These are phyloP conservation scores for Termitomyces sp. DNA, from an alignment of 768 basidiomycete genomes.

Conservation along the genomic window DNA sequence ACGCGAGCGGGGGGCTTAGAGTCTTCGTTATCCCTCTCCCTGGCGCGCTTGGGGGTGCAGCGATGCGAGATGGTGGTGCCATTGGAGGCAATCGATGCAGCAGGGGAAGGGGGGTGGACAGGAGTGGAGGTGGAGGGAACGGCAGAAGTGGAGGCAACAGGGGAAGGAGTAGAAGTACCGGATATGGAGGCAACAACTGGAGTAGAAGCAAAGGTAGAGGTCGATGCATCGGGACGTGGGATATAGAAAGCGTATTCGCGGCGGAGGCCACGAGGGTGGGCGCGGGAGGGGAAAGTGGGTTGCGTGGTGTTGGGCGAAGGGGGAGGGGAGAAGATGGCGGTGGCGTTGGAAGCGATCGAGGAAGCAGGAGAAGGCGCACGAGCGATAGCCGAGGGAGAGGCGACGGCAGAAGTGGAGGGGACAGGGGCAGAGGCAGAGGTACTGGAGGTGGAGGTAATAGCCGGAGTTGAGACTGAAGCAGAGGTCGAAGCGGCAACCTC, in stretches of 20 bases:
- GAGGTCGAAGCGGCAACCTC: not conserved
- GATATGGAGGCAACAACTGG: not conserved
- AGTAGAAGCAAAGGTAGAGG: not conserved
- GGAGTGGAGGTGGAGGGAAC: not conserved
- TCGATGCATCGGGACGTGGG: not conserved
- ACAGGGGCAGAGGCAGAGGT: not conserved
- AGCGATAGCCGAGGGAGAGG: not conserved
- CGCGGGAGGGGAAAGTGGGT: not conserved
- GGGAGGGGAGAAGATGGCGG: not conserved
- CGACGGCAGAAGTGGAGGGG: not conserved
- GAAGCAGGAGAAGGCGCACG: not conserved
- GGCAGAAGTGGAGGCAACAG: not conserved
- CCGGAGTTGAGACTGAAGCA: not conserved
- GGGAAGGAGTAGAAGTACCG: not conserved
- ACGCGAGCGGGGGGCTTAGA: not conserved
- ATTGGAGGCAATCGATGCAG: not conserved
- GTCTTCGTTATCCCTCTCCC: not conserved
- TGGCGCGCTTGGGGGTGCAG: not conserved
- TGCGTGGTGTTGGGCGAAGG: not conserved
- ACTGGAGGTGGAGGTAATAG: too few species aligned
- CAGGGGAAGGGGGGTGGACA: not conserved
- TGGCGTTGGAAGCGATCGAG: not conserved
- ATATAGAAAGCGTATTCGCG: not conserved
- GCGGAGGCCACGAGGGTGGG: not conserved
- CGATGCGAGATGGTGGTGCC: not conserved